These are phyloP conservation scores for Fonsecaea monophora DNA, from an alignment of 2,329 filamentous ascomycete genomes.

Conservation along the genomic window DNA sequence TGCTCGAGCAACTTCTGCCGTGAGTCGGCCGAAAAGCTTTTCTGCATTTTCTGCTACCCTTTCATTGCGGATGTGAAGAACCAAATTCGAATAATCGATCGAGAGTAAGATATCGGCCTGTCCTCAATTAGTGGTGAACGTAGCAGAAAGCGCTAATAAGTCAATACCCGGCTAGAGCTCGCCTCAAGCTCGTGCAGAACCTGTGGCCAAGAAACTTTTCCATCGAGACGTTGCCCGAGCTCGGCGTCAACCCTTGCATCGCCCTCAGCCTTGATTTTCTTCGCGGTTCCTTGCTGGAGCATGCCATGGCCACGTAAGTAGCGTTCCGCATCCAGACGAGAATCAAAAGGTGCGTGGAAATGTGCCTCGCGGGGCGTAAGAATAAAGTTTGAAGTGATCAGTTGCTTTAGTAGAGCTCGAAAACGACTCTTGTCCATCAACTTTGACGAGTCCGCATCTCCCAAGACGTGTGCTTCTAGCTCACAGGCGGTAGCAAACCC, in stretches of 20 bases:
- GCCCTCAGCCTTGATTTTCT: slow-evolving; percentile 71
- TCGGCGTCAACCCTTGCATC: slow-evolving; percentile 64
- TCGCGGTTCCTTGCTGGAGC: slow-evolving; percentile 59
- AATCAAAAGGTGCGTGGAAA: slow-evolving; percentile 64
- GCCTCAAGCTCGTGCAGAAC: slow-evolving; percentile 23
- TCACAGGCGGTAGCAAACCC: slow-evolving; percentile 71
- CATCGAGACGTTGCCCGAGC: slow-evolving; percentile 53
- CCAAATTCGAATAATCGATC: slow-evolving; percentile 31
- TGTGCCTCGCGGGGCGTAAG: slow-evolving; percentile 46
- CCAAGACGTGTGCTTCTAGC: slow-evolving; percentile 45
- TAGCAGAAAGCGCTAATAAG: background rate
- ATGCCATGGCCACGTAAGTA: slow-evolving; percentile 63
- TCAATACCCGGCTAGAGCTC: slow-evolving; percentile 12
- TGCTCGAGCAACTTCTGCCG: slow-evolving; percentile 27
- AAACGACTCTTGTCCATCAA: slow-evolving; percentile 13
- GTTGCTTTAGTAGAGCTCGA: slow-evolving; percentile 13
- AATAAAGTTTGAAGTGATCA: slow-evolving; percentile 32
- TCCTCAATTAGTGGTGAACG: slow-evolving; percentile 14
- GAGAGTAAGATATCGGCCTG: slow-evolving; percentile 29
- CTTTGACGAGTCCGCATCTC: slow-evolving; percentile 3
- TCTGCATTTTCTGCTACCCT: slow-evolving; percentile 24
- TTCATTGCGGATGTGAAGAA: slow-evolving; percentile 29
- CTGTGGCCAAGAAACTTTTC: slow-evolving; percentile 17
- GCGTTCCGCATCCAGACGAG: slow-evolving; percentile 63
- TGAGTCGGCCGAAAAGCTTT: slow-evolving; percentile 24